Percentiles rank a stretch among this genome's conserved stretches.
These are phyloP conservation scores for Tagetes patula DNA, from an alignment of 129 eudicot species.

Conservation along the genomic window DNA sequence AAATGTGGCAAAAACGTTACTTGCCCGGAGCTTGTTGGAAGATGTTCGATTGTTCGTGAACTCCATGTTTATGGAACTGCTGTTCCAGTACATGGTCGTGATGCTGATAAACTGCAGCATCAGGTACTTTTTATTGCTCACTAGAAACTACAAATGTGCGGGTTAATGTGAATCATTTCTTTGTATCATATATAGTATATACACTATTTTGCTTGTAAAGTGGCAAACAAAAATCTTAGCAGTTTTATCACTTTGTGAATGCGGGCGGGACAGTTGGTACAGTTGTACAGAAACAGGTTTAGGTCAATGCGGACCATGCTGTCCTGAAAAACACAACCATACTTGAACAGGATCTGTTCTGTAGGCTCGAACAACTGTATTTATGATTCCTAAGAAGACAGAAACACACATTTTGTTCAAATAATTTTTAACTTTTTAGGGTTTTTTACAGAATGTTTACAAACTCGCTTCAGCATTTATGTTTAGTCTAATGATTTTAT, in stretches of 20 bases:
- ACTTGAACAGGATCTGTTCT: no score
- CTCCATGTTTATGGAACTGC: conserved; percentile 99
- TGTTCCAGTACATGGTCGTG: conserved; percentile 97
- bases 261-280: background rate
- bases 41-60: conserved; percentile 93
- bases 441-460: background rate
- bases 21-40: conserved; percentile 91
- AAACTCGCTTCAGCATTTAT: background rate
- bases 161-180: background rate
- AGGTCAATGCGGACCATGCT: background rate
- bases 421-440: no score
- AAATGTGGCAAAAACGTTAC: conserved; percentile 80
- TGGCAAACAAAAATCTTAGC: background rate
- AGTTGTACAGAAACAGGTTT: background rate
- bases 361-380: no score
- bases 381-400: no score
- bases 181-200: background rate
- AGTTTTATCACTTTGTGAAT: background rate
- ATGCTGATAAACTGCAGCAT: conserved; percentile 90
- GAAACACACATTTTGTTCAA: background rate
- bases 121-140: conserved; percentile 45
- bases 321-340: background rate
- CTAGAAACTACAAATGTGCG: background rate
- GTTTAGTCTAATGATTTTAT: background rate
- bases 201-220: background rate